phyloP scores from a whole-genome alignment of 169 alveolate genomes.

The Plasmodium inui region DNA sequence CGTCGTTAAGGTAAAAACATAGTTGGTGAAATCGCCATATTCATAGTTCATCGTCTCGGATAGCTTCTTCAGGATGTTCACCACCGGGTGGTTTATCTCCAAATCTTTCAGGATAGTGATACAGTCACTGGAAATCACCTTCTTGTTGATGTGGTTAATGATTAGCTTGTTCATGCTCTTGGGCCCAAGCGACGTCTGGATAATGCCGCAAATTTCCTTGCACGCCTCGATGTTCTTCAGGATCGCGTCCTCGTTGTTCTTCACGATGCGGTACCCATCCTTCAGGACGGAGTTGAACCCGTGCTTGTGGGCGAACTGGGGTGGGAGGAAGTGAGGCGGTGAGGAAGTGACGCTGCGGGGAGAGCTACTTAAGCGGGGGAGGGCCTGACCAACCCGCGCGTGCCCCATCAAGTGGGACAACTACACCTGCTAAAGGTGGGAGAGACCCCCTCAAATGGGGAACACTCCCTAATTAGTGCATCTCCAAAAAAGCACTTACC shows the following conservation, averaged over 20 bases:
- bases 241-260: constrained; percentile 60
- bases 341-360: background rate
- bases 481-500: background rate
- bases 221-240: constrained; percentile 95
- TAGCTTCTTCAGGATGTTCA: constrained; percentile 97
- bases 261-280: constrained; percentile 67
- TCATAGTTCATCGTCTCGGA: constrained; percentile 97
- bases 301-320: constrained; percentile 55
- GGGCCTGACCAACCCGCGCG: background rate
- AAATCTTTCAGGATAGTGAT: constrained; percentile 96
- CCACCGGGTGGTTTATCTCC: constrained; percentile 99
- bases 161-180: constrained; percentile 98
- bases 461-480: too few species aligned
- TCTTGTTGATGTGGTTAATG: constrained; percentile 97
- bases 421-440: background rate
- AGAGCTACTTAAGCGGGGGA: background rate
- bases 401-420: background rate
- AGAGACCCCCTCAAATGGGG: background rate
- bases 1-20: constrained; percentile 97
- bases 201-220: constrained; percentile 92
- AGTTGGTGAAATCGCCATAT: constrained; percentile 98
- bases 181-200: constrained; percentile 97
- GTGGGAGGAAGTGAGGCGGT: background rate
- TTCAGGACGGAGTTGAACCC: constrained; percentile 53
- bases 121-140: constrained; percentile 97